phyloP scores from a whole-genome alignment of 2,329 filamentous ascomycete genomes.

The Calcarisporium arbuscula region DNA sequence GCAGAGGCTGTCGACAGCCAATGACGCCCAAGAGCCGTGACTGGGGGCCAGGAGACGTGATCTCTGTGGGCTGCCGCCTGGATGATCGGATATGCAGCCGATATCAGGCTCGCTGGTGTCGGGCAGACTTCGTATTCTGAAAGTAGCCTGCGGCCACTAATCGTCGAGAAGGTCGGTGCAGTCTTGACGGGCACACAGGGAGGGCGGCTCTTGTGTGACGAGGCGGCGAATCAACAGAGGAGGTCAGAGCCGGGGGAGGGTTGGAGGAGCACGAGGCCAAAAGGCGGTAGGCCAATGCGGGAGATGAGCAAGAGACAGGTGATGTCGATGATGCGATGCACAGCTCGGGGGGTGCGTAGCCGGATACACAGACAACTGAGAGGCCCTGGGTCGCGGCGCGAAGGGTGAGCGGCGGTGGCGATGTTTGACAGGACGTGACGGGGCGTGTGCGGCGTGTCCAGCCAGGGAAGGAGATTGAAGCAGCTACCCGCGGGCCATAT shows the following conservation, averaged over 20 bases:
- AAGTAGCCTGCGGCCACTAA: slow-evolving; percentile 9
- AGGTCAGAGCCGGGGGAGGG: slow-evolving; percentile 6
- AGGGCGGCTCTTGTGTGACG: slow-evolving; percentile 18
- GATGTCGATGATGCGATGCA: too few relatives aligned
- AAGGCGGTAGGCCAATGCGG: slow-evolving; percentile 4
- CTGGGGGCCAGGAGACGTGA: slow-evolving; percentile 9
- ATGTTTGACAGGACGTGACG: slow-evolving; percentile 6
- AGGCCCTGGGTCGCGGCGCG: slow-evolving; percentile 2
- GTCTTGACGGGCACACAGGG: slow-evolving; percentile 11
- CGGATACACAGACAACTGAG: too few relatives aligned
- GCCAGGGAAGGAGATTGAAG: slow-evolving; percentile 8
- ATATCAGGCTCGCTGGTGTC: slow-evolving; percentile 18
- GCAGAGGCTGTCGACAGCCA: not conserved
- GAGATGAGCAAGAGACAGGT: too few relatives aligned
- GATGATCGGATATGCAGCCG: slow-evolving; percentile 18
- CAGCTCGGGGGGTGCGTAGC: too few relatives aligned
- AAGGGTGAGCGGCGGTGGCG: not conserved
- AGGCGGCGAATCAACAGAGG: slow-evolving; percentile 18
- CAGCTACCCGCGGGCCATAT: slow-evolving; percentile 18
- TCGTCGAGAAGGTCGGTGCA: slow-evolving; percentile 18
- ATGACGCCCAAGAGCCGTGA: not conserved
- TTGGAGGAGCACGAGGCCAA: not conserved
- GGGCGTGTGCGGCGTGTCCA: slow-evolving; percentile 3
- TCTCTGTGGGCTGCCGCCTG: slow-evolving; percentile 17
- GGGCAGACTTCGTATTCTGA: slow-evolving; percentile 26